Evolutionary conservation across 192 early-diverging fungal species (phyloP), one percentile per base, ranked within the genome.

Genomic region (Coemansia sp.): DNA sequence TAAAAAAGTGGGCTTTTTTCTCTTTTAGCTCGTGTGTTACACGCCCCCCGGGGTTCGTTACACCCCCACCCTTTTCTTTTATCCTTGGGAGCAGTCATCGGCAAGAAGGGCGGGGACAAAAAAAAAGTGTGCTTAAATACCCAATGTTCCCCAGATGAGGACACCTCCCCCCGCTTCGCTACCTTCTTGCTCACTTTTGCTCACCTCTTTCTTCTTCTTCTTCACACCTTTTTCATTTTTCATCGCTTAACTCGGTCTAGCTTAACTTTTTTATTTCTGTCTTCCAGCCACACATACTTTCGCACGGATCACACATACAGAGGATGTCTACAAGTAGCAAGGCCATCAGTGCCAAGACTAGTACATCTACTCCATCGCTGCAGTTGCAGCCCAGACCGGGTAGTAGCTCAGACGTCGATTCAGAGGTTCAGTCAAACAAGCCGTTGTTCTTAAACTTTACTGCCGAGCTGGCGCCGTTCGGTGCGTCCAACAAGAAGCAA

Each of bases 391-490:
- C 29, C 29, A 31, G 49, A 16, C 47, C 33, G 63, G 63, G 67
- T 18, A 73, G 66, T 65, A 76, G 72, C 76, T 76, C 81, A 1
- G 81, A 84, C 55, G 51, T 75, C 15, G 81, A 84, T 47, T 66
- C 65, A 6, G 79, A 87, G 59, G 68, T 71, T 34, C 81, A 75
- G 57, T 70, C 76, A 47, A 85, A 85, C 78, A 74, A 80, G 65
- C 86, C 86, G 67, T 47, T 87, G 71, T 87, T 85, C 66, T 74
- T 87, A 33, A 87, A 85, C 73, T 85, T 87, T 41, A 83, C 84
- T 15, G 78, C 86, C 3, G 86, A 82, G 67, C 74, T 87, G 16
- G 73, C 71, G 15, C 74, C 83, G 49, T 75, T 85, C 61, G 77
- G 43, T 59, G 67, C 77, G 15, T 40, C 68, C 68, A 57, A 31